Evolutionary conservation across 176 grass and related monocot genomes (phyloP).

Genomic region (Avena sativa): DNA sequence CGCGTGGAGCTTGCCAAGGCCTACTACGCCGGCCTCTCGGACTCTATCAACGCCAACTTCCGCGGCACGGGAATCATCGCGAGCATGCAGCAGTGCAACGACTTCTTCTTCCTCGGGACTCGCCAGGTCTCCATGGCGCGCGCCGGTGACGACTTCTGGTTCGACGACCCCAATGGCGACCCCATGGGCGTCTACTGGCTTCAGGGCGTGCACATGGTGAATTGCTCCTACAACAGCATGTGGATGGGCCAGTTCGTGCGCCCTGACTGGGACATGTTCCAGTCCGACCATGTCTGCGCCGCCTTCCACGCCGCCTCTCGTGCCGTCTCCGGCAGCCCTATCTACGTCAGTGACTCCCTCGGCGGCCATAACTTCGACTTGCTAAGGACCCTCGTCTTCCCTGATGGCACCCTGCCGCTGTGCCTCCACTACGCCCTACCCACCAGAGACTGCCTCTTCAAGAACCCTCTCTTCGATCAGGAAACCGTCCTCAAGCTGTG

Average conservation of each 20-base stretch:
- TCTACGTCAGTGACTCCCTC: constrained; percentile 33
- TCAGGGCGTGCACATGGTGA: constrained; percentile 81
- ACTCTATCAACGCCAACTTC: constrained; percentile 58
- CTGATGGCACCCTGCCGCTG: constrained; percentile 63
- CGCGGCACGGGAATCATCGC: constrained; percentile 64
- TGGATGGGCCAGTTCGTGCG: constrained; percentile 83
- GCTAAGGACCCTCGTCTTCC: constrained; percentile 53
- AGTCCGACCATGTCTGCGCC: constrained; percentile 59
- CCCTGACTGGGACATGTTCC: constrained; percentile 96
- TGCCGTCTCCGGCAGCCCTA: constrained; percentile 62
- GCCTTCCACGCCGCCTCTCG: constrained; percentile 71
- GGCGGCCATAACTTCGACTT: constrained; percentile 65
- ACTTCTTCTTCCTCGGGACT: constrained; percentile 59
- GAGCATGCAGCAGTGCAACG: constrained; percentile 92
- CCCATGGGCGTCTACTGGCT: constrained; percentile 69
- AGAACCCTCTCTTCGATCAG: constrained; percentile 65
- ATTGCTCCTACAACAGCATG: constrained; percentile 80
- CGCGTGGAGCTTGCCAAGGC: constrained; percentile 54
- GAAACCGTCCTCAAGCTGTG: constrained; percentile 60
- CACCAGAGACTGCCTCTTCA: constrained; percentile 52
- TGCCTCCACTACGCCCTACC: constrained; percentile 76
- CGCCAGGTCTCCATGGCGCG: neutral
- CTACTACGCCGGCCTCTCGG: constrained; percentile 60
- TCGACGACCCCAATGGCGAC: constrained; percentile 65
- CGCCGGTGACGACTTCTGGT: constrained; percentile 75